Evolutionary conservation across 257 asterid genomes (phyloP), one percentile per base, ranked within the genome.

Genomic region (Paulownia fortunei): DNA sequence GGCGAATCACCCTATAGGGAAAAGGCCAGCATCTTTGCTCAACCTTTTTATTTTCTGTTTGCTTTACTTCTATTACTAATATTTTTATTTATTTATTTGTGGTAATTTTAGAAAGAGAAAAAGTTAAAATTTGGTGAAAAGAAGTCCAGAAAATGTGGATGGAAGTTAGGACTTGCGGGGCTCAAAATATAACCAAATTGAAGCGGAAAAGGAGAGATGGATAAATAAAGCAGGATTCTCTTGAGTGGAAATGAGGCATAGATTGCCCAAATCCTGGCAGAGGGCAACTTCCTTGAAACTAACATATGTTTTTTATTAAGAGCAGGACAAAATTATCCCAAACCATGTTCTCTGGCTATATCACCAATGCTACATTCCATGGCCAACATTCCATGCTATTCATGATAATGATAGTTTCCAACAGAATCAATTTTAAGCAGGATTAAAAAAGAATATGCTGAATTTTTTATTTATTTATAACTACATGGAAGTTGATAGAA

Each of bases 161-260:
- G 60, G 76, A 72, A 76, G 85, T 70, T 76, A 3, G 82, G 75
- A 55, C n/a, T 60, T 16, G 67, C n/a, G 85, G 82, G 82, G 85
- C 82, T 81, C 85, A 63, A 76, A 49, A 69, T 66, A 58, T 36
- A 65, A 55, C 51, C 56, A 65, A 19, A 73, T 42, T 12, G 9
- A 54, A 34, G 26, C 74, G 69, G 72, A 44, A 64, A 61, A 51
- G 11, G 56, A n/a, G 8, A 54, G 70, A 32, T 8, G n/a, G 44
- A 15, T n/a, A 18, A n/a, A 47, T 34, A 11, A 16, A 32, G 13
- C 69, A 13, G 6, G 7, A 6, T 5, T 58, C 2, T 60, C 4
- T 26, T 34, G 49, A 26, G 18, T 0, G 64, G 39, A 59, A 59
- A 59, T 26, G 65, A 64, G 51, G 6, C 19, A 60, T 30, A 2